Conservation (phyloP, 2,329 filamentous ascomycete species). For the Aphanocladium album region DNA sequence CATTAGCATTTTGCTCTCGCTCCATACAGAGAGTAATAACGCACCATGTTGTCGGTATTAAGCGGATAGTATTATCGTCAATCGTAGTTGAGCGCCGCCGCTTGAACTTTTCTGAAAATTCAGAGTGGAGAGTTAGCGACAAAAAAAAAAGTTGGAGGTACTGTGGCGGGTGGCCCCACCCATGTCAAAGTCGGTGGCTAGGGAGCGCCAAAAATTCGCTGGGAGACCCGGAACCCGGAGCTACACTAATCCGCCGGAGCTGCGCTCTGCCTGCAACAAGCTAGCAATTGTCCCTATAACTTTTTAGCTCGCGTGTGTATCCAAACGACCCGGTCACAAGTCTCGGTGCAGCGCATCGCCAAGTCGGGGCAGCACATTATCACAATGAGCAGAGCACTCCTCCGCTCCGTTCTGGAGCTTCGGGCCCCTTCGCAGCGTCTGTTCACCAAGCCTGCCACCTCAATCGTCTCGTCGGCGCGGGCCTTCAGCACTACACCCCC, state of each 20-base stretch:
- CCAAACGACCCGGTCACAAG: conserved; percentile 17
- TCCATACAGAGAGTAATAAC: conserved; percentile 1
- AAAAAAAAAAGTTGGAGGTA: conserved; percentile 23
- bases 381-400: conserved; percentile 52
- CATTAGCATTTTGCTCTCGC: neutral
- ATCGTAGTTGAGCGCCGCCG: conserved; percentile 4
- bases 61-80: conserved; percentile 18
- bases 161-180: neutral
- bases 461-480: conserved; percentile 39
- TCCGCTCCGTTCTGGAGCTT: conserved; percentile 60
- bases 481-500: conserved; percentile 46
- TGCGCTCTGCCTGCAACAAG: conserved; percentile 7
- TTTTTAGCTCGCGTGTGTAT: conserved; percentile 10
- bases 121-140: neutral
- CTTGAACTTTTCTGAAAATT: conserved; percentile 22
- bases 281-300: conserved; percentile 4
- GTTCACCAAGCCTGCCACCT: conserved; percentile 38
- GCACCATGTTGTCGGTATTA: conserved; percentile 30
- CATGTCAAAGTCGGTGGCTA: conserved; percentile 12
- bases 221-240: conserved; percentile 25
- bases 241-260: conserved; percentile 29
- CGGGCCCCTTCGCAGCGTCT: conserved; percentile 40
- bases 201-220: conserved; percentile 12
- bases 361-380: conserved; percentile 21
- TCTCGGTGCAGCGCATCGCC: conserved; percentile 17